These are phyloP conservation scores for Diaporthe destruens DNA, from an alignment of 2,329 filamentous ascomycete species.

Conservation along the genomic window DNA sequence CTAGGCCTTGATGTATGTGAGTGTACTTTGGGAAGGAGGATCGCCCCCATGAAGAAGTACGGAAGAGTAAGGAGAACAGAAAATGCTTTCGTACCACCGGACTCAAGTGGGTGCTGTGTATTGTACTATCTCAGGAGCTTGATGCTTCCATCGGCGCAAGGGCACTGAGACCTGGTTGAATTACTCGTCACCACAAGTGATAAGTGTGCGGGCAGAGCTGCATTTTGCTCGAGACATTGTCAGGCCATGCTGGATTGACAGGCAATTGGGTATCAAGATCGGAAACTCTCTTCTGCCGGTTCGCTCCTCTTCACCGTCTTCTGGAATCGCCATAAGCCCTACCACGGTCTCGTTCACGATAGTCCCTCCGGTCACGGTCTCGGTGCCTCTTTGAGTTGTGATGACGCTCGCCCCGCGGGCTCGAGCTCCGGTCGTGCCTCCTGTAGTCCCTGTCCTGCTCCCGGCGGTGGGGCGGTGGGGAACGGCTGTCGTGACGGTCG, in stretches of 20 bases:
- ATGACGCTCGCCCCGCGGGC: slow-evolving; percentile 46
- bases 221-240: not conserved
- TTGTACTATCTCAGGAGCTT: not conserved
- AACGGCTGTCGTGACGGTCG: slow-evolving; percentile 25
- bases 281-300: not conserved
- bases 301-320: slow-evolving; percentile 37
- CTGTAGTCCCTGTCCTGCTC: slow-evolving; percentile 43
- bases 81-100: too few species aligned
- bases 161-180: not conserved
- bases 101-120: too few species aligned
- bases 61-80: too few species aligned
- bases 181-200: not conserved
- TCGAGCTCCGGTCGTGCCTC: slow-evolving; percentile 60
- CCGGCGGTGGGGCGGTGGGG: slow-evolving; percentile 36
- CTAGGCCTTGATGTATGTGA: too few species aligned
- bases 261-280: slow-evolving; percentile 17
- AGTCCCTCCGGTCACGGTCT: slow-evolving; percentile 43
- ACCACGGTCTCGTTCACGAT: slow-evolving; percentile 46
- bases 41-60: too few species aligned
- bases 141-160: not conserved
- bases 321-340: slow-evolving; percentile 48
- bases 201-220: not conserved
- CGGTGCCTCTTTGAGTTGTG: slow-evolving; percentile 44
- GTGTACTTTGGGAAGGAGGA: too few species aligned
- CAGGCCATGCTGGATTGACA: not conserved